Percentiles rank a stretch among this genome's conserved stretches.
Conservation (phyloP, 345 rosid species). For the Citrus maxima region DNA sequence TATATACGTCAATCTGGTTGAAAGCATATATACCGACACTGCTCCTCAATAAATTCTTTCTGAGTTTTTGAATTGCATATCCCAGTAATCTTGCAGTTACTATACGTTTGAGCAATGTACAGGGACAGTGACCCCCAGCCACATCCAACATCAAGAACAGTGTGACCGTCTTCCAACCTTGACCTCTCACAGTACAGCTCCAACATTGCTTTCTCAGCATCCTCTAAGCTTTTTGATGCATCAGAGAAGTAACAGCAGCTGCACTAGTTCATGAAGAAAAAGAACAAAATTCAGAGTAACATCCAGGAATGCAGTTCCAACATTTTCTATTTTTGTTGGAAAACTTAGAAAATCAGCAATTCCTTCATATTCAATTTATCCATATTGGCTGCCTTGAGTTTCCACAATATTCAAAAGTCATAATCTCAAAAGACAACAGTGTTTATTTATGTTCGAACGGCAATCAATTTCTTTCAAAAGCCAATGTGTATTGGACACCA, state of each 20-base stretch:
- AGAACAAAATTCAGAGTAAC: not conserved
- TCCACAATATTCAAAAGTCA: not conserved
- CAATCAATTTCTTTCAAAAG: not conserved
- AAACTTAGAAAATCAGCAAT: not conserved
- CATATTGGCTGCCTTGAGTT: not conserved
- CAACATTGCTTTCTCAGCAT: slow-evolving; percentile 78
- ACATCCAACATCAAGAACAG: slow-evolving; percentile 83
- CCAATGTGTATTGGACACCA: not conserved
- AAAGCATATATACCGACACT: slow-evolving; percentile 54
- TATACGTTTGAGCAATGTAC: slow-evolving; percentile 62
- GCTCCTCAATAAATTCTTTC: slow-evolving; percentile 61
- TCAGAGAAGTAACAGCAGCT: slow-evolving; percentile 77
- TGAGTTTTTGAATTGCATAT: slow-evolving; percentile 83
- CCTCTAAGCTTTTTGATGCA: slow-evolving; percentile 54
- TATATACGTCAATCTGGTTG: not conserved
- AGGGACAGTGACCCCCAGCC: slow-evolving; percentile 90
- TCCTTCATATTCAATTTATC: too few relatives aligned
- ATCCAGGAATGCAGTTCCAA: not conserved
- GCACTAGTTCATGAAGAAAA: not conserved
- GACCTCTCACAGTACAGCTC: slow-evolving; percentile 73
- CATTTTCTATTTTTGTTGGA: not conserved
- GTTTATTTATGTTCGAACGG: not conserved
- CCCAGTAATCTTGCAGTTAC: slow-evolving; percentile 70
- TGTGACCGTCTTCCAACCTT: slow-evolving; percentile 64
- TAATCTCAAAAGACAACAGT: not conserved